phyloP scores from a whole-genome alignment of 495 filamentous ascomycete genomes.

The Coniosporium apollinis region DNA sequence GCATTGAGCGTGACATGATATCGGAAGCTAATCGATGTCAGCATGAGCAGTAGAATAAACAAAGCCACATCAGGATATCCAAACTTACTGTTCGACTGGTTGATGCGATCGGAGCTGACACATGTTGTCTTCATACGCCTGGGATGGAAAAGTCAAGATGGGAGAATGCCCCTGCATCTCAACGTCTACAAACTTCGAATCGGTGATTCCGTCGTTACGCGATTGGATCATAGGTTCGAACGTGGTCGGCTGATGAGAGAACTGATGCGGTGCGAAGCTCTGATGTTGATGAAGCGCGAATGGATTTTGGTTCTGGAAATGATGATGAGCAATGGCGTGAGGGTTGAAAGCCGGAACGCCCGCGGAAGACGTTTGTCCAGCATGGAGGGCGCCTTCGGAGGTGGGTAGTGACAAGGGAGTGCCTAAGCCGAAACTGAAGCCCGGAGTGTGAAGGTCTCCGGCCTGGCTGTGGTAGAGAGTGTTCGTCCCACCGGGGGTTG shows the following conservation, averaged over 20 bases:
- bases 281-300: conserved; percentile 44
- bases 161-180: conserved; percentile 25
- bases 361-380: conserved; percentile 29
- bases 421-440: conserved; percentile 51
- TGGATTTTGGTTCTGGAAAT: conserved; percentile 57
- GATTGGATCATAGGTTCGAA: conserved; percentile 58
- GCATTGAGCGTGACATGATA: conserved; percentile 83
- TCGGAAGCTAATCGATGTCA: conserved; percentile 53
- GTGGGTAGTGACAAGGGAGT: conserved; percentile 72
- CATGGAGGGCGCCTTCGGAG: conserved; percentile 38
- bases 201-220: conserved; percentile 33
- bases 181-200: conserved; percentile 18
- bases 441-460: conserved; percentile 81
- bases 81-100: conserved; percentile 21
- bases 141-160: conserved; percentile 18
- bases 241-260: conserved; percentile 55
- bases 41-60: not conserved
- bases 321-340: conserved; percentile 35
- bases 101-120: conserved; percentile 13
- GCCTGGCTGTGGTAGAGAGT: conserved; percentile 68
- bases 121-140: conserved; percentile 14
- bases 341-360: conserved; percentile 18
- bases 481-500: conserved; percentile 71
- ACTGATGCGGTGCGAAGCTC: conserved; percentile 64
- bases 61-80: not conserved